A percentile compares a stretch with the other conserved stretches of the same genome.
Conservation (phyloP, 768 basidiomycete genomes). For the Gloeostereum incarnatum region DNA sequence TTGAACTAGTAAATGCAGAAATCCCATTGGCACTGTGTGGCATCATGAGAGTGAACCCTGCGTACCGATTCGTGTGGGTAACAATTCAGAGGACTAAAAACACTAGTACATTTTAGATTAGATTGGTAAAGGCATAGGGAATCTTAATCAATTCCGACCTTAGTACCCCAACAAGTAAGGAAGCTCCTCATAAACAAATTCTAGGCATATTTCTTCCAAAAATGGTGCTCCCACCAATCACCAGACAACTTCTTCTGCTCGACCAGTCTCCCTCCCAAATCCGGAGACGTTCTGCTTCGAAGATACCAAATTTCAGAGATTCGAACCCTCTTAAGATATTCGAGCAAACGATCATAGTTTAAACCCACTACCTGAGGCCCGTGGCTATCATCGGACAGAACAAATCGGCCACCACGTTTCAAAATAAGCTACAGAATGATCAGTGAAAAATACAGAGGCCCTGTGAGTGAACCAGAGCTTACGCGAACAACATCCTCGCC, state of each 20-base stretch:
- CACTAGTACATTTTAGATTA: too few species aligned
- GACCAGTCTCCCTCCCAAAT: slow-evolving; percentile 35
- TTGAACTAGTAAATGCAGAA: too few species aligned
- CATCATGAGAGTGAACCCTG: too few species aligned
- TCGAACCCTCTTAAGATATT: slow-evolving; percentile 55
- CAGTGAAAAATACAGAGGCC: not conserved
- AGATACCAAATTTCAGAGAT: slow-evolving; percentile 64
- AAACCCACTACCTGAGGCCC: slow-evolving; percentile 82
- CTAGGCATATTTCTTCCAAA: slow-evolving; percentile 36
- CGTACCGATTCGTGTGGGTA: too few species aligned
- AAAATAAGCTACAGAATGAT: slow-evolving; percentile 54
- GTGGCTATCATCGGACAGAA: slow-evolving; percentile 94
- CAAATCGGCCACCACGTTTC: slow-evolving; percentile 60
- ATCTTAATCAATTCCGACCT: too few species aligned
- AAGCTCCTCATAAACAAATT: slow-evolving; percentile 10
- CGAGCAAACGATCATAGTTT: slow-evolving; percentile 61
- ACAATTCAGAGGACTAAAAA: too few species aligned
- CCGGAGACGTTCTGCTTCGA: slow-evolving; percentile 25
- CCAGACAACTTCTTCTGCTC: slow-evolving; percentile 34
- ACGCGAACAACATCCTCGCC: slow-evolving; percentile 70
- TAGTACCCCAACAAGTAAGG: too few species aligned
- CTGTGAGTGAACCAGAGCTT: slow-evolving; percentile 10
- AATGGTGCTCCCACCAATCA: slow-evolving; percentile 49
- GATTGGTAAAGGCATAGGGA: too few species aligned
- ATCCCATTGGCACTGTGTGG: too few species aligned